phyloP scores from a whole-genome alignment of 768 basidiomycete genomes.

The Pleurotus citrinopileatus region DNA sequence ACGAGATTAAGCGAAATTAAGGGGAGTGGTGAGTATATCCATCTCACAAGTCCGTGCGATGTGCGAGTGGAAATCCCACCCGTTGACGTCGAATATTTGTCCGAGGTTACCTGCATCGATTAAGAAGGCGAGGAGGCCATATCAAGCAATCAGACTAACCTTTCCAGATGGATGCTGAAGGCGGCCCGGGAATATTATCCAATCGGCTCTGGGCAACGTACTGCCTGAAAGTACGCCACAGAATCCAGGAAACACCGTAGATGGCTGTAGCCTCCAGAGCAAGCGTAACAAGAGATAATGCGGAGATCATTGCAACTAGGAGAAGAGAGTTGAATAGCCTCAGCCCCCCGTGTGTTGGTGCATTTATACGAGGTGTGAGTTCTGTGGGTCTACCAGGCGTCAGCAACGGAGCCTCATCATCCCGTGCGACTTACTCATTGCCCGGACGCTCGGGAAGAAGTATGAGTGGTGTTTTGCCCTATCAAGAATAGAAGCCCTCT shows the following conservation, averaged over 20 bases:
- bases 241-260: constrained; percentile 10
- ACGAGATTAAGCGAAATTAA: neutral
- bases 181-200: constrained; percentile 33
- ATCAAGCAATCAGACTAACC: constrained; percentile 17
- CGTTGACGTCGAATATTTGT: constrained; percentile 28
- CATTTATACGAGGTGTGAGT: no score
- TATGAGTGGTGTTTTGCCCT: no score
- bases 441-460: no score
- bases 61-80: constrained; percentile 34
- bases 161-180: constrained; percentile 23
- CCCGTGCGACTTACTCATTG: no score
- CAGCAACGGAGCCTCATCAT: no score
- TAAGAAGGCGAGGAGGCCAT: neutral
- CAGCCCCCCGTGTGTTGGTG: no score
- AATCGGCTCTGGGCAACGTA: constrained; percentile 21
- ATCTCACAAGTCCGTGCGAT: constrained; percentile 30
- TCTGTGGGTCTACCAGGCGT: no score
- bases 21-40: neutral
- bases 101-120: constrained; percentile 28
- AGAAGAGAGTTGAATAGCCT: no score
- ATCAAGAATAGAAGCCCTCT: no score
- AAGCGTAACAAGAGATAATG: neutral
- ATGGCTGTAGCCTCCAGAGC: neutral
- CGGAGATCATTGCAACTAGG: neutral
- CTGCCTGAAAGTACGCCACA: constrained; percentile 13